Evolutionary conservation across 495 filamentous ascomycete species (phyloP), one percentile per base, ranked within the genome.

Genomic region (Penicillium silybi): DNA sequence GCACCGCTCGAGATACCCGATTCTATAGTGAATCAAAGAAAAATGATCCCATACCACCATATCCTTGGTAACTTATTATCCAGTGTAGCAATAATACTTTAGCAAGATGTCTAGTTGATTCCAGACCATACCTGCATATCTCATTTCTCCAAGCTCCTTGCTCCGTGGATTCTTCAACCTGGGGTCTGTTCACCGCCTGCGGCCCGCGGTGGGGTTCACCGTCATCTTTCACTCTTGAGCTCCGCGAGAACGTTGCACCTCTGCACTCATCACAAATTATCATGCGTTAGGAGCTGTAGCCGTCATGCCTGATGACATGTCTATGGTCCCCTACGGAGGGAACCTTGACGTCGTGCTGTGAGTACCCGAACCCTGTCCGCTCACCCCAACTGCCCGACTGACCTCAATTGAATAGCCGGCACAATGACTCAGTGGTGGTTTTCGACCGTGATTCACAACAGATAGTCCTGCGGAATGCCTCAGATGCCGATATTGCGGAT

Each of bases 341-440:
- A 78, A 77, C 50, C 66, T 67, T 26, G 74, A 81, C 53, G 64
- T 81, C 46, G 78, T 81, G 23, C 63, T 81, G 76, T 80, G 63
- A 63, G 75, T 62, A 26, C 34, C 9, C 18, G 8, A 40, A 10
- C 37, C 34, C 11, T 44, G 1, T 8, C 16, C 16, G 5, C 17
- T 23, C 13, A 11, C 8, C 29, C 23, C 37, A 9, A 6, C 38
- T 29, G 11, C 10, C 37, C 42, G 13, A 44, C 52, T 50, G 41
- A 59, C 44, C 50, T 29, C 20, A 1, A 27, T 4, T 25, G 38
- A 10, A 48, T 34, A 97, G 92, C 25, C 93, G 93, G 56, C 90
- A 96, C 66, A 85, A 92, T 61, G 86, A 93, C 65, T 86, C 91
- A 4, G 84, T 98, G 46, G 95, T 98, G 18, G 82, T 97, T 42